Evolutionary conservation across 2,329 filamentous ascomycete genomes (phyloP), one percentile per base, ranked within the genome.

Genomic region (Coniella vitis): DNA sequence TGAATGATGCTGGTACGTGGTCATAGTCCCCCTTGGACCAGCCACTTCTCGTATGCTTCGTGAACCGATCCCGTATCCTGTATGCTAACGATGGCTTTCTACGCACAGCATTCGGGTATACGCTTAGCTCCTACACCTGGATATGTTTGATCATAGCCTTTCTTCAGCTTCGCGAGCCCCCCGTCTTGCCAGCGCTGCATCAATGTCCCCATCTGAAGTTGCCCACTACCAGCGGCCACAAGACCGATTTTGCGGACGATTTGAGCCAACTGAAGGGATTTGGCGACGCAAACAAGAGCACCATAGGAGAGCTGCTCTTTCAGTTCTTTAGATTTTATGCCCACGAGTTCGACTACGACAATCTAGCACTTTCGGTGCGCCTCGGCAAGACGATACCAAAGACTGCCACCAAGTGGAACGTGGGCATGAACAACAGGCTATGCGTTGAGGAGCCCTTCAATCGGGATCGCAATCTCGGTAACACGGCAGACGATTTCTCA

Each of bases 401-500:
- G 25, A 40, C 22, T 14, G 88, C 89, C 49, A 97, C 97, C 71
- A 84, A 84, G 21, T 97, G 93, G 93, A 81, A 90, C 60, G 75
- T 86, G 44, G 75, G 79, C 32, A 71, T 84, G 49, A 90, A 90
- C 60, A 93, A 95, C 60, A 82, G 86, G 54, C 76, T 98, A 29
- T 96, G 91, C 63, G 88, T 98, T 10, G 93, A 98, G 63, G 93
- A 98, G 65, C 93, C 93, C 0, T 98, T 98, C 73, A 98, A 95
- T 60, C 85, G 78, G 4, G 76, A 78, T 32, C 81, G 93, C 37
- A 98, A 98, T 63, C 74, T 98, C 39, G 93, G 90, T 37, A 98
- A 98, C 60, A 97, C 93, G 2, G 93, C 90, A 8, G 93, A 98
- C 63, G 90, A 95, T 63, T 94, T 87, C 38, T 91, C 93, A 0